Evolutionary conservation across 495 filamentous ascomycete species (phyloP).

Genomic region (Monascus purpureus): DNA sequence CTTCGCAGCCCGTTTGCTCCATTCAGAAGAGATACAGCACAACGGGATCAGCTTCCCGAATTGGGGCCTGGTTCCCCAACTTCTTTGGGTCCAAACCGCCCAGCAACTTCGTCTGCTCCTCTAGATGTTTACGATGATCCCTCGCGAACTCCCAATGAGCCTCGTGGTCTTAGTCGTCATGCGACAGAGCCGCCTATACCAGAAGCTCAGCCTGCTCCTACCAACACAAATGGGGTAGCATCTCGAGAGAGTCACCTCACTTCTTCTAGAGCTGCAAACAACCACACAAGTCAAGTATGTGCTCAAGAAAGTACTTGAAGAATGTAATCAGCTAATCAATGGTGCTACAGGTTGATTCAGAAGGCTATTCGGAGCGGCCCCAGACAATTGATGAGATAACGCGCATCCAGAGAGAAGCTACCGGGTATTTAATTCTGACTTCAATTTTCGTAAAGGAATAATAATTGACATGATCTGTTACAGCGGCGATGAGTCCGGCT

Average conservation of each 20-base stretch:
- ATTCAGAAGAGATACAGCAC: conserved; percentile 35
- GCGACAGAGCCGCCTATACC: conserved; percentile 10
- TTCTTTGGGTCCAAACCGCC: conserved; percentile 17
- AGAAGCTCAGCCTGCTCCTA: conserved; percentile 7
- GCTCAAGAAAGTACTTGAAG: not conserved
- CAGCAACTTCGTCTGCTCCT: conserved; percentile 20
- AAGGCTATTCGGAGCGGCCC: conserved; percentile 56
- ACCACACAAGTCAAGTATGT: conserved; percentile 14
- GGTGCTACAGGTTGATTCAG: conserved; percentile 39
- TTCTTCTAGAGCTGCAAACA: conserved; percentile 7
- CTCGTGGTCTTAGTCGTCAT: conserved; percentile 13
- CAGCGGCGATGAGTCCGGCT: conserved; percentile 53
- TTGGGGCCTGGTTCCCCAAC: conserved; percentile 20
- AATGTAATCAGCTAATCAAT: too few species aligned
- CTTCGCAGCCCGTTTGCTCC: conserved; percentile 31
- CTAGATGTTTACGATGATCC: conserved; percentile 18
- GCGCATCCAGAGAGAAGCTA: conserved; percentile 66
- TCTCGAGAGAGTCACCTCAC: conserved; percentile 9
- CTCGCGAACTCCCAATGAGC: conserved; percentile 17
- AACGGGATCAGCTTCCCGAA: conserved; percentile 30
- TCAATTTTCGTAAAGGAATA: not conserved
- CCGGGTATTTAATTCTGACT: conserved; percentile 30
- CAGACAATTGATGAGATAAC: conserved; percentile 65
- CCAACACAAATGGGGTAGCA: conserved; percentile 18
- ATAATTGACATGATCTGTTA: conserved; percentile 10